Base-by-base conservation (phyloP, 2,329 filamentous ascomycete species). In the Trichoderma simmonsii region DNA sequence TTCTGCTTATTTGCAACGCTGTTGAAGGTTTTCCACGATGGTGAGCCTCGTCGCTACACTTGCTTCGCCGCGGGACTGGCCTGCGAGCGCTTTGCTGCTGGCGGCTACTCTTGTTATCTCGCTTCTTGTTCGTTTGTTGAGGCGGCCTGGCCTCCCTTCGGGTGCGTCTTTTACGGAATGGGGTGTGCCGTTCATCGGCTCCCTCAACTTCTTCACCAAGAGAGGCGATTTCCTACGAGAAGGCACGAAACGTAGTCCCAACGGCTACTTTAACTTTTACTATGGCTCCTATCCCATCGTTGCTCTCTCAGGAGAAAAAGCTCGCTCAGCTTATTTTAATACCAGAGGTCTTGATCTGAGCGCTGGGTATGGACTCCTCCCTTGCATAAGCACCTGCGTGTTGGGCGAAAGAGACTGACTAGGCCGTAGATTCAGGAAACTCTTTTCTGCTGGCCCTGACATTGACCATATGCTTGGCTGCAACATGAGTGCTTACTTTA, bases 251-350 rank as follows among this genome's bases (percentile, higher is more conserved):
- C 73, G 78, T 8, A 80, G 80, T 0, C 66, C 74, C 6, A 82
- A 80, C 1, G 84, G 84, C 30, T 84, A 84, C 63, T 88, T 86
- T 74, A 83, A 81, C 66, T 87, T 87, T 75, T 83, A 83, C 73
- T 82, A 84, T 3, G 86, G 86, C 0, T 76, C 80, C 6, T 79
- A 84, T 71, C 80, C 79, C 3, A 81, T 87, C 14, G 77, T 88
- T 9, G 84, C 80, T 2, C 62, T 88, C 12, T 81, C 80, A 4
- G 85, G 86, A 2, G 78, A 81, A 4, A 79, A 81, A 12, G 81
- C 79, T 2, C 80, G 86, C 18, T 78, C 81, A 28, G 56, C 83
- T 2, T 86, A 86, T 71, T 85, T 85, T 51, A 85, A 86, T 15
- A 81, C 80, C 32, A 82, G 81, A 51, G 80, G 82, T 1, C 75